Conservation (phyloP, 2,329 filamentous ascomycete genomes). For the Aspergillus clavatus region DNA sequence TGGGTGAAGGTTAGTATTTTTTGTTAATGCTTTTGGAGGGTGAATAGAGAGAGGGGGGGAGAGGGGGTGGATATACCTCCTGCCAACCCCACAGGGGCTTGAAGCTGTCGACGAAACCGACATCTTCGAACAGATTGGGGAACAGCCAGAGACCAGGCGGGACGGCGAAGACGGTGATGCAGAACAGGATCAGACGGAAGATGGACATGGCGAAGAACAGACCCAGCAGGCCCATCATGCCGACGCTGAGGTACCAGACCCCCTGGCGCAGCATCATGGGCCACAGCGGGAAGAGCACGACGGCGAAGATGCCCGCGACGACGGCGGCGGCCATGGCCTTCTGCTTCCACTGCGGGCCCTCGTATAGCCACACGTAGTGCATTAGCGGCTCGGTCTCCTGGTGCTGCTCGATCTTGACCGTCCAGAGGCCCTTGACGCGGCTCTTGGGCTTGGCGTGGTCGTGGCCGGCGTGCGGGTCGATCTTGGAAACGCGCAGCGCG, state of each 20-base stretch:
- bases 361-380: constrained; percentile 96
- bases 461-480: constrained; percentile 72
- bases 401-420: constrained; percentile 89
- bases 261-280: constrained; percentile 84
- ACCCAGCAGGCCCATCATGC: constrained; percentile 80
- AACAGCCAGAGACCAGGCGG: constrained; percentile 95
- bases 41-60: constrained; percentile 1
- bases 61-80: constrained; percentile 59
- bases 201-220: constrained; percentile 98
- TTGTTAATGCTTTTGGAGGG: too few species aligned
- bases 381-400: constrained; percentile 65
- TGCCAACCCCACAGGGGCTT: constrained; percentile 97
- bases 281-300: constrained; percentile 96
- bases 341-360: constrained; percentile 88
- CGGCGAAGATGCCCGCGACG: constrained; percentile 73
- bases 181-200: constrained; percentile 91
- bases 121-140: constrained; percentile 96
- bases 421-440: constrained; percentile 93
- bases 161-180: constrained; percentile 78
- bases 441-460: constrained; percentile 65
- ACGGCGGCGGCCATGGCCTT: constrained; percentile 86
- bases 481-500: constrained; percentile 80
- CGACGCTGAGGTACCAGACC: constrained; percentile 97
- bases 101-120: constrained; percentile 97
- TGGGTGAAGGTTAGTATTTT: too few species aligned